Percentiles rank a stretch among this genome's conserved stretches.
Conservation (phyloP, 352 stramenopile species). For the Globisporangium nodosum region DNA sequence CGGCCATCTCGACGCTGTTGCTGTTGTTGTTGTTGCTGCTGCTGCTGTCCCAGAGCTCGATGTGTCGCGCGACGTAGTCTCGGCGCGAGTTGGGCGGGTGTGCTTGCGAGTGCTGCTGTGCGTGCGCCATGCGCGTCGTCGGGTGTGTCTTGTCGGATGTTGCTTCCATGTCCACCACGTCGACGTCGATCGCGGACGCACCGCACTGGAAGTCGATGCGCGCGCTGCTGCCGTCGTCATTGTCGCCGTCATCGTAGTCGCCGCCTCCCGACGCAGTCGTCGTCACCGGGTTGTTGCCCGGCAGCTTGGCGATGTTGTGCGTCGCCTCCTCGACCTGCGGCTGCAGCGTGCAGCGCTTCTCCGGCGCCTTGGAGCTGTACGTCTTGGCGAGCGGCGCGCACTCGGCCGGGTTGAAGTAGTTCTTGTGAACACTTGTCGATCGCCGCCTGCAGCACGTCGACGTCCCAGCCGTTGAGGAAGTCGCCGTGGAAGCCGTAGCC, state of each 20-base stretch:
- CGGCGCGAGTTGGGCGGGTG: not conserved
- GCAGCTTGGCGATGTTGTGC: constrained; percentile 21
- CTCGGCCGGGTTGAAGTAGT: constrained; percentile 45
- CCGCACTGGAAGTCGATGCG: not conserved
- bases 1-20: not conserved
- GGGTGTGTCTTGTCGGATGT: too few relatives aligned
- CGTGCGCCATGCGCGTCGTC: too few relatives aligned
- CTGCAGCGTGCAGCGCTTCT: constrained; percentile 26
- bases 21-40: not conserved
- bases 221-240: too few relatives aligned
- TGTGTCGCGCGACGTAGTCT: not conserved
- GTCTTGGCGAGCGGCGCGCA: constrained; percentile 29
- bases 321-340: constrained; percentile 29
- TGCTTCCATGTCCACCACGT: too few relatives aligned
- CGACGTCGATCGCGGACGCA: too few relatives aligned
- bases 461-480: constrained; percentile 47
- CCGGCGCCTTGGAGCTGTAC: constrained; percentile 28
- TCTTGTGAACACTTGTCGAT: constrained; percentile 41
- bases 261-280: too few relatives aligned
- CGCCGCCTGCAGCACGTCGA: constrained; percentile 33
- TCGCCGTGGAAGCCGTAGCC: constrained; percentile 46
- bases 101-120: not conserved
- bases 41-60: not conserved
- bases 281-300: constrained; percentile 3
- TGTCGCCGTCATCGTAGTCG: too few relatives aligned